Evolutionary conservation across 1,284 basidiomycete species (phyloP).

Genomic region (Marasmius sp.): DNA sequence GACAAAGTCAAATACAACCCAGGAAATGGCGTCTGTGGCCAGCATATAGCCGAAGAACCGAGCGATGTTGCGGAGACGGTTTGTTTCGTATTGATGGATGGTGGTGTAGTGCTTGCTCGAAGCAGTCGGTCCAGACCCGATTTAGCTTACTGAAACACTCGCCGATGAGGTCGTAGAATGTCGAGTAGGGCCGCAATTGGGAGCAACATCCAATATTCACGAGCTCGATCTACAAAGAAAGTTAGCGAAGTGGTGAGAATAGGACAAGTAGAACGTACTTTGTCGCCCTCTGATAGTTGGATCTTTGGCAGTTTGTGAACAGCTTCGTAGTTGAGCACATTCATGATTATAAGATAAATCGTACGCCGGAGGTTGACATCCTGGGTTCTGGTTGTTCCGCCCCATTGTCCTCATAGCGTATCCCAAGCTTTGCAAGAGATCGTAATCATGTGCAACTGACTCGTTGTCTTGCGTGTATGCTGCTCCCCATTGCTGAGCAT

Average conservation of each 20-base stretch:
- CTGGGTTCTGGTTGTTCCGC: no score
- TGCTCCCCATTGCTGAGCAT: no score
- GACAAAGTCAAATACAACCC: conserved; percentile 83
- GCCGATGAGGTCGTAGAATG: conserved; percentile 94
- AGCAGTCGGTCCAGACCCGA: conserved; percentile 88
- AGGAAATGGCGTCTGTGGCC: conserved; percentile 85
- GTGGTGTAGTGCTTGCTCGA: conserved; percentile 90
- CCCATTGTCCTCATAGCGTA: no score
- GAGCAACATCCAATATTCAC: conserved; percentile 99
- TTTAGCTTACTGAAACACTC: conserved; percentile 97
- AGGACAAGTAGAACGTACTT: conserved; percentile 52
- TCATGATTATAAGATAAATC: conserved; percentile 99
- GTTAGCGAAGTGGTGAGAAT: conserved; percentile 3
- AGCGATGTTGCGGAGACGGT: conserved; percentile 95
- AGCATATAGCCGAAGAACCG: conserved; percentile 94
- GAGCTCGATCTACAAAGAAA: conserved; percentile 73
- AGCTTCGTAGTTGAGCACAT: conserved; percentile 95
- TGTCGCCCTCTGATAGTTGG: conserved; percentile 88
- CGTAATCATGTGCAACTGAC: no score
- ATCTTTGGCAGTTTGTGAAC: conserved; percentile 97
- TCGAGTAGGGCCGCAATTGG: conserved; percentile 95
- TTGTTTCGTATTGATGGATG: conserved; percentile 98
- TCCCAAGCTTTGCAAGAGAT: no score
- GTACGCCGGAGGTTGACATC: conserved; percentile 90
- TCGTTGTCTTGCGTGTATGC: no score